A percentile compares a stretch with the other conserved stretches of the same genome.
Conservation (phyloP, 257 asterid genomes). For the Scutellaria barbata region DNA sequence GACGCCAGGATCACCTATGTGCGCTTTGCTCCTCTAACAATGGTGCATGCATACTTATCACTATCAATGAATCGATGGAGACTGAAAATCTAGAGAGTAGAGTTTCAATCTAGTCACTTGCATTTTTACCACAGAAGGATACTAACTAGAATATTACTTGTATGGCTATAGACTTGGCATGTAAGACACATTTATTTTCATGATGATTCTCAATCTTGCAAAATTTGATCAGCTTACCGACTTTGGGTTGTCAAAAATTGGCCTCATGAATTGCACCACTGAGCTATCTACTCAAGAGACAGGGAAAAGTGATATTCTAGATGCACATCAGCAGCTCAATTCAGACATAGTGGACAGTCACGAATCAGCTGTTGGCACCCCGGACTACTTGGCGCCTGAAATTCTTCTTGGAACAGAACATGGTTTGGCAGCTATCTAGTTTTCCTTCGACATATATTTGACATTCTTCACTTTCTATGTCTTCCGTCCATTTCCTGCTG, state of each 20-base stretch:
- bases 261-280: slow-evolving; percentile 90
- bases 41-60: not conserved
- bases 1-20: too few relatives aligned
- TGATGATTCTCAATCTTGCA: slow-evolving; percentile 33
- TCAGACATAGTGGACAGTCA: slow-evolving; percentile 48
- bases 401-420: slow-evolving; percentile 96
- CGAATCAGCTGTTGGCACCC: slow-evolving; percentile 94
- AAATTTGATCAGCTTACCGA: slow-evolving; percentile 83
- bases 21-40: too few relatives aligned
- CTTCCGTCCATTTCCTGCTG: slow-evolving; percentile 26
- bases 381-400: slow-evolving; percentile 98
- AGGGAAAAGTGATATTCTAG: slow-evolving; percentile 44
- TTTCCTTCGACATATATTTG: slow-evolving; percentile 23
- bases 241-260: slow-evolving; percentile 94
- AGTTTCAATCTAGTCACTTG: slow-evolving; percentile 18
- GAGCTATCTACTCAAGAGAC: slow-evolving; percentile 69
- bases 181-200: slow-evolving; percentile 26
- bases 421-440: slow-evolving; percentile 54
- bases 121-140: not conserved
- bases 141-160: slow-evolving; percentile 19
- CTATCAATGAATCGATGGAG: slow-evolving; percentile 1
- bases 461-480: slow-evolving; percentile 33
- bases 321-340: slow-evolving; percentile 51
- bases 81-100: slow-evolving; percentile 8
- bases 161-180: slow-evolving; percentile 14